These are phyloP conservation scores for Actinidia polygama DNA, from an alignment of 179 eudicot genomes.

Conservation along the genomic window DNA sequence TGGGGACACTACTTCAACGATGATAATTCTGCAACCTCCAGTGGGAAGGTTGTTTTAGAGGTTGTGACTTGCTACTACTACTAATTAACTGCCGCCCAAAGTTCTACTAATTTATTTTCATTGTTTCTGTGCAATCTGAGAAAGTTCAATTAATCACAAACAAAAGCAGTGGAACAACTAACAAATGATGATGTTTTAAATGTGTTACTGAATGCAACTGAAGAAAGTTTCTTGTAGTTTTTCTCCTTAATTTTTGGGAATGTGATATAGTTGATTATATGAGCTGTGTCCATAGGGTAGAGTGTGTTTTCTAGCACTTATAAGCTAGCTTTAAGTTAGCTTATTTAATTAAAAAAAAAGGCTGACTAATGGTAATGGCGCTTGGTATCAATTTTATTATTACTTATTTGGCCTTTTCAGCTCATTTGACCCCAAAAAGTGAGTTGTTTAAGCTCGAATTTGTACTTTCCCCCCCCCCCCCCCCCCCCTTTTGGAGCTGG, in stretches of 20 bases:
- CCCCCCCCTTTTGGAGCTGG: too few species aligned
- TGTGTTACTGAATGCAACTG: neutral
- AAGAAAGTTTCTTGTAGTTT: neutral
- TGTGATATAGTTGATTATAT: neutral
- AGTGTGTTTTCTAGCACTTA: too few species aligned
- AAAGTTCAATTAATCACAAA: neutral
- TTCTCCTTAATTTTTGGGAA: neutral
- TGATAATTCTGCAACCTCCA: constrained; percentile 13
- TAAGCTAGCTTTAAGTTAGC: too few species aligned
- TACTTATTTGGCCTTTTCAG: too few species aligned
- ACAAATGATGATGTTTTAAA: neutral
- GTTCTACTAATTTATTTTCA: neutral
- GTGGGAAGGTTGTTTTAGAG: constrained; percentile 50
- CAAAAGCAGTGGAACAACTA: neutral
- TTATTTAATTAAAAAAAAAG: too few species aligned
- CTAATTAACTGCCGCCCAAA: neutral
- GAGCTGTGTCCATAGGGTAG: neutral
- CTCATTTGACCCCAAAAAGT: too few species aligned
- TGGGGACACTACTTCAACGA: constrained; percentile 49
- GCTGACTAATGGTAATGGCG: too few species aligned
- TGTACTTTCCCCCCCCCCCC: too few species aligned
- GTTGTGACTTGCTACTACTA: constrained; percentile 18
- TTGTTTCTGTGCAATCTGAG: neutral
- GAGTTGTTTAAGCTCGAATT: too few species aligned
- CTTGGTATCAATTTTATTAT: too few species aligned